Percentiles rank a stretch among this genome's conserved stretches.
Conservation (phyloP, 495 filamentous ascomycete genomes). For the Penicillium lagena region DNA sequence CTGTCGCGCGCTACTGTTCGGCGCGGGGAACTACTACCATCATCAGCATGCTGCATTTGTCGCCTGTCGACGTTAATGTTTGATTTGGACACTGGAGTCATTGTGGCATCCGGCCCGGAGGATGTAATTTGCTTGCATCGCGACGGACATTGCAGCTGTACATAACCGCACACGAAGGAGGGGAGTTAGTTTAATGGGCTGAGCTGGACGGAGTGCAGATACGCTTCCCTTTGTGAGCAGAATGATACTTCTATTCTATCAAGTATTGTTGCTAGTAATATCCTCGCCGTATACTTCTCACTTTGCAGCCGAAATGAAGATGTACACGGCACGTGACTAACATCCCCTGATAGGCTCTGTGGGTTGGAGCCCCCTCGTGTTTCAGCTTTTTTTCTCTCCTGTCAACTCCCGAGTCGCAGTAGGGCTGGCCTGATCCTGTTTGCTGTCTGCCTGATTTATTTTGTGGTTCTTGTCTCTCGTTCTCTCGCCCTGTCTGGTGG, state of each 20-base stretch:
- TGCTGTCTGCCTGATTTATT: no score
- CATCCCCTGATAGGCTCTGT: no score
- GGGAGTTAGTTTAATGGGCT: slow-evolving; percentile 13
- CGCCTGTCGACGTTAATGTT: neutral
- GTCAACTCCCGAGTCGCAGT: neutral
- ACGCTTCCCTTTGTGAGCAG: slow-evolving; percentile 23
- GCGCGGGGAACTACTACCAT: no score
- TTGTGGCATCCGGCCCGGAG: slow-evolving; percentile 2
- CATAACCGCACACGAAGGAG: slow-evolving; percentile 12
- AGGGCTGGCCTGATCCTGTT: no score
- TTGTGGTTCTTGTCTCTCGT: no score
- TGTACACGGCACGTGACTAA: no score
- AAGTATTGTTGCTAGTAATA: neutral
- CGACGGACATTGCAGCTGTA: slow-evolving; percentile 32
- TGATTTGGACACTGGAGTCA: slow-evolving; percentile 1
- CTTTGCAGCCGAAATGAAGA: no score
- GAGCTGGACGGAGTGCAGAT: slow-evolving; percentile 21
- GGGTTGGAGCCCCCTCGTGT: slow-evolving; percentile 11
- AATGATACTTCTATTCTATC: slow-evolving; percentile 8
- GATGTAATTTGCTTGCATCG: slow-evolving; percentile 8
- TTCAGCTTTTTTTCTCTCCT: slow-evolving; percentile 8
- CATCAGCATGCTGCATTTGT: no score
- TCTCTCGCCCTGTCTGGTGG: no score
- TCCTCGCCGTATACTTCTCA: no score
- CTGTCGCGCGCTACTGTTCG: slow-evolving; percentile 7